Percentiles rank a stretch among this genome's conserved stretches.
Conservation (phyloP, 805 yeast species). For the Candida pseudoglaebosa region DNA sequence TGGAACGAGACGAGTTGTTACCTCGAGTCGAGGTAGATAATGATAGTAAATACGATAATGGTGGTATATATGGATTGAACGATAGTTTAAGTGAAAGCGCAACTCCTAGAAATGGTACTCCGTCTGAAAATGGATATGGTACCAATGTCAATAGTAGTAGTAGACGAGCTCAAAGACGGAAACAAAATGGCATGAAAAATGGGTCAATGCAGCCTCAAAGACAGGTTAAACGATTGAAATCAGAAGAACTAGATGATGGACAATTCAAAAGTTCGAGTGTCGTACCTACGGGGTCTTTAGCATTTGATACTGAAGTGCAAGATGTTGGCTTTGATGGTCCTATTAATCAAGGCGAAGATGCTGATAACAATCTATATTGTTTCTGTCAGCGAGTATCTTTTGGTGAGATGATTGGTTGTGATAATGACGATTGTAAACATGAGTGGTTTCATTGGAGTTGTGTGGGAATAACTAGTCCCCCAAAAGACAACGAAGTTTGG, state of each 20-base stretch:
- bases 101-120: constrained; percentile 24
- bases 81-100: constrained; percentile 26
- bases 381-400: constrained; percentile 92
- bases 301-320: constrained; percentile 11
- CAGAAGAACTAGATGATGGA: constrained; percentile 22
- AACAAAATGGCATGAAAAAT: constrained; percentile 4
- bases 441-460: constrained; percentile 98
- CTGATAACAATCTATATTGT: constrained; percentile 60
- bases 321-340: constrained; percentile 18
- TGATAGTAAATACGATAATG: constrained; percentile 11
- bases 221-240: constrained; percentile 17
- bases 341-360: constrained; percentile 32
- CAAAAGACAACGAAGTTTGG: constrained; percentile 80
- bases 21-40: constrained; percentile 45
- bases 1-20: constrained; percentile 78
- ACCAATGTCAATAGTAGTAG: not conserved
- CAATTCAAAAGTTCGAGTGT: constrained; percentile 4
- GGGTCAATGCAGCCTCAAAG: constrained; percentile 9
- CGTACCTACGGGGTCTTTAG: constrained; percentile 8
- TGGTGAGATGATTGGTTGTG: constrained; percentile 98
- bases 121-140: constrained; percentile 7
- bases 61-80: constrained; percentile 13
- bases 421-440: constrained; percentile 77
- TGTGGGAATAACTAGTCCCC: constrained; percentile 85
- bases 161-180: constrained; percentile 5